Conservation (phyloP, 176 grass and related monocot species). For the Neostapfia colusana region DNA sequence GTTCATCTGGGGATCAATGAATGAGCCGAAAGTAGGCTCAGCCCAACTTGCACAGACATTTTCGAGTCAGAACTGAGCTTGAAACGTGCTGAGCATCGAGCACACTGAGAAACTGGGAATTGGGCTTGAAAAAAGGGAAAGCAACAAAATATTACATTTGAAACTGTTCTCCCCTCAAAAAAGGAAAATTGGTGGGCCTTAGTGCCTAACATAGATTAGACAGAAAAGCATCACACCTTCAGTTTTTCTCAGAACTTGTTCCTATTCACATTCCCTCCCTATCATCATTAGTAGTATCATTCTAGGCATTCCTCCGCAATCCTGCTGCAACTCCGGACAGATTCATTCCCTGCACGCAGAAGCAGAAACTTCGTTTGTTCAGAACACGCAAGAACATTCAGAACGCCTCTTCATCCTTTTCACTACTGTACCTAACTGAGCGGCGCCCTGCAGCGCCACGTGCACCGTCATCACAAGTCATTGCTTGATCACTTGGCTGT, state of each 20-base stretch:
- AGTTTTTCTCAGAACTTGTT: too few relatives aligned
- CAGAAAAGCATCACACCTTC: too few relatives aligned
- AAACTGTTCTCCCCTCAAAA: too few relatives aligned
- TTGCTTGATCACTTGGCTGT: conserved; percentile 32
- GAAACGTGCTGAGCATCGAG: too few relatives aligned
- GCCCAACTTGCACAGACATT: background rate
- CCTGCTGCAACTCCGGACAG: background rate
- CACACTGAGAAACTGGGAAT: too few relatives aligned
- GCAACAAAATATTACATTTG: too few relatives aligned
- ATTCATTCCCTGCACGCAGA: background rate
- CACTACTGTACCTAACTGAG: background rate
- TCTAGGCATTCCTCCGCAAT: background rate
- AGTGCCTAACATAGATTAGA: too few relatives aligned
- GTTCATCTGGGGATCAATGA: background rate
- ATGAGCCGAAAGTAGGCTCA: background rate
- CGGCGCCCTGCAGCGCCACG: background rate
- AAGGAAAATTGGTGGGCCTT: background rate
- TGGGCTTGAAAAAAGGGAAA: too few relatives aligned
- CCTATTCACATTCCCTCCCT: too few relatives aligned
- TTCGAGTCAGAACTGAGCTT: background rate
- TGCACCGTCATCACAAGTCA: background rate
- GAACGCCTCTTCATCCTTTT: conserved; percentile 5
- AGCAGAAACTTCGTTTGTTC: too few relatives aligned
- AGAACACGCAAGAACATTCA: background rate
- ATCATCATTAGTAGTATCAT: too few relatives aligned